Conservation (phyloP, 139 green algal genomes). For the Pseudopediastrum boryanum region DNA sequence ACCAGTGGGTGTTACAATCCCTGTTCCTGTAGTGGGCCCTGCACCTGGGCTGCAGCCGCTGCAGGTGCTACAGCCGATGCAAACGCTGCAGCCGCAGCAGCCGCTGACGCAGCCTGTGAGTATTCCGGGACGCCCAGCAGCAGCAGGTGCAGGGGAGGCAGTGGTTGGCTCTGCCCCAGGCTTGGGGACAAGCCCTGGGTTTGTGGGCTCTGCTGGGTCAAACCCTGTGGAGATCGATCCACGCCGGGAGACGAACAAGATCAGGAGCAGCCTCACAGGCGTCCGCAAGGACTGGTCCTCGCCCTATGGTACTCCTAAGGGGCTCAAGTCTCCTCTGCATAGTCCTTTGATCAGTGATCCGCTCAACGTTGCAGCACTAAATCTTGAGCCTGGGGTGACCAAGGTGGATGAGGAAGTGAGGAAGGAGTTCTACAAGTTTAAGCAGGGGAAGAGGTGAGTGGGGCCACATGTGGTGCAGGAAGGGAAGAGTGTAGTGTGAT, state of each 20-base stretch:
- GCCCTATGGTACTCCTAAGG: slow-evolving; percentile 56
- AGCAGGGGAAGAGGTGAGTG: too few relatives aligned
- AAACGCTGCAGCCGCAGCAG: too few relatives aligned
- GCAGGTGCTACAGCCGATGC: too few relatives aligned
- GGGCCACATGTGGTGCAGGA: too few relatives aligned
- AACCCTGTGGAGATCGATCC: slow-evolving; percentile 11
- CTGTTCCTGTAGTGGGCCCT: too few relatives aligned
- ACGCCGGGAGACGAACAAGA: slow-evolving; percentile 26
- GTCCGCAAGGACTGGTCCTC: slow-evolving; percentile 30
- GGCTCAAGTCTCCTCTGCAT: slow-evolving; percentile 30
- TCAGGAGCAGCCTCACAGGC: slow-evolving; percentile 10
- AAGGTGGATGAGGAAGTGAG: slow-evolving; percentile 30
- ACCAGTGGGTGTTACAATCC: too few relatives aligned
- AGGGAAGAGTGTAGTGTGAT: too few relatives aligned
- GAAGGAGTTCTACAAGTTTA: slow-evolving; percentile 31
- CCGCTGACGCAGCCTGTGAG: too few relatives aligned
- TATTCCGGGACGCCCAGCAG: too few relatives aligned
- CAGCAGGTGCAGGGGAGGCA: too few relatives aligned
- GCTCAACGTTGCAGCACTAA: slow-evolving; percentile 38
- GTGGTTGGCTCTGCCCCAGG: slow-evolving; percentile 17
- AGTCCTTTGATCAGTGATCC: slow-evolving; percentile 34
- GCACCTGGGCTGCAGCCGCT: too few relatives aligned
- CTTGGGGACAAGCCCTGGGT: neutral
- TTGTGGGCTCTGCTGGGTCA: neutral
- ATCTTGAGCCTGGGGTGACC: slow-evolving; percentile 47